A percentile compares a stretch with the other conserved stretches of the same genome.
Conservation (phyloP, 163 green algal genomes). For the Prototheca wickerhamii region DNA sequence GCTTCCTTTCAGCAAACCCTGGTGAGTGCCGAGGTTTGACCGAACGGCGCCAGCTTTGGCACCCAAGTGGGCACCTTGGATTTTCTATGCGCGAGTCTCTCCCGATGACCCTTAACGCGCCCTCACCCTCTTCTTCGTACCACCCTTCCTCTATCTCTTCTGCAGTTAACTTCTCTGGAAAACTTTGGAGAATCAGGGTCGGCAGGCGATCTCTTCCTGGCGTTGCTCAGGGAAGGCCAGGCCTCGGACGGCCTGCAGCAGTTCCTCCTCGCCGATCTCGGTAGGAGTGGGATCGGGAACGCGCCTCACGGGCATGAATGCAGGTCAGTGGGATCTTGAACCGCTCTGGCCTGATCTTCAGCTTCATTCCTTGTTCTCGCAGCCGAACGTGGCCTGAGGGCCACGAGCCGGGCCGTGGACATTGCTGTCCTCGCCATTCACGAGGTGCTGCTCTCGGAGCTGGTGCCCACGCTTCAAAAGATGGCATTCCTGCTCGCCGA, state of each 20-base stretch:
- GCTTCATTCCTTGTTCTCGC: background rate
- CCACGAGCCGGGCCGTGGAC: conserved; percentile 52
- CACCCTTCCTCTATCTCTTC: too few species aligned
- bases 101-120: too few species aligned
- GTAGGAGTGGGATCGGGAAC: background rate
- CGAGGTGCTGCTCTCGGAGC: conserved; percentile 32
- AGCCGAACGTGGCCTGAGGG: conserved; percentile 48
- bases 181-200: background rate
- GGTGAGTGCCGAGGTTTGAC: too few species aligned
- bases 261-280: background rate
- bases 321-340: too few species aligned
- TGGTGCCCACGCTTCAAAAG: conserved; percentile 38
- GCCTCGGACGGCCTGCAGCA: background rate
- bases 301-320: background rate
- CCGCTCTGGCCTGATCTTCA: too few species aligned
- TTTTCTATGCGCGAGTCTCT: too few species aligned
- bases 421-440: conserved; percentile 30
- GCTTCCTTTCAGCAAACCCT: too few species aligned
- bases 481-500: conserved; percentile 30
- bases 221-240: background rate
- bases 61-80: too few species aligned
- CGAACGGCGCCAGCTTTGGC: too few species aligned
- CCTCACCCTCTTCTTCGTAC: too few species aligned
- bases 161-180: background rate
- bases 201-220: background rate